phyloP scores from a whole-genome alignment of 257 asterid species.

The Scutellaria barbata region DNA sequence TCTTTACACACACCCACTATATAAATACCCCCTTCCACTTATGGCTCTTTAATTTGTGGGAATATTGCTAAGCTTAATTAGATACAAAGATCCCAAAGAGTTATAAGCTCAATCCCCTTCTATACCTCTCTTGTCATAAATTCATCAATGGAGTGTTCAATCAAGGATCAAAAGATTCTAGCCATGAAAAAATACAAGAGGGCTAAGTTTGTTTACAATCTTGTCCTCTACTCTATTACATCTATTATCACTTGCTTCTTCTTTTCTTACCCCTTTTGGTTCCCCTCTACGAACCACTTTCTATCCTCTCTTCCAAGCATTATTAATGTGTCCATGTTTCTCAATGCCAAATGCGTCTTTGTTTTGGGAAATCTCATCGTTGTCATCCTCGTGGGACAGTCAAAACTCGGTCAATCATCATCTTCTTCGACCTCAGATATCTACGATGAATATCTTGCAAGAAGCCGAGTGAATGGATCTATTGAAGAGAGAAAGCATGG shows the following conservation, averaged over 20 bases:
- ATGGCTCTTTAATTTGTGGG: constrained; percentile 27
- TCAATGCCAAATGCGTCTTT: constrained; percentile 46
- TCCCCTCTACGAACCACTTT: constrained; percentile 33
- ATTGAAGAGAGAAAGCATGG: neutral
- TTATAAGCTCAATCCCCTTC: neutral
- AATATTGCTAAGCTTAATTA: neutral
- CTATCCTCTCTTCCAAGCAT: constrained; percentile 16
- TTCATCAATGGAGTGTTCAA: constrained; percentile 50
- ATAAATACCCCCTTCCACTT: constrained; percentile 29
- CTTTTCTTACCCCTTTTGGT: constrained; percentile 46
- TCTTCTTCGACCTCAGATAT: constrained; percentile 38
- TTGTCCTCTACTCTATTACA: constrained; percentile 60
- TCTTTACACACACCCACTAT: constrained; percentile 9
- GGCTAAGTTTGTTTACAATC: constrained; percentile 46
- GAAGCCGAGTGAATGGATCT: constrained; percentile 32
- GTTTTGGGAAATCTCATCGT: constrained; percentile 48
- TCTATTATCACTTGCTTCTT: constrained; percentile 52
- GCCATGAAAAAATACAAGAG: constrained; percentile 51
- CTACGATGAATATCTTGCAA: constrained; percentile 47
- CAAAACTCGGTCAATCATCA: constrained; percentile 30
- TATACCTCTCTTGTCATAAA: constrained; percentile 3
- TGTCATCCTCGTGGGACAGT: constrained; percentile 43
- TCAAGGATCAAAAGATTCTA: constrained; percentile 40
- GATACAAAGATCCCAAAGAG: neutral
- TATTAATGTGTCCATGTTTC: constrained; percentile 14